Conservation (phyloP, 371 early-diverging fungal species). For the Lichtheimia corymbifera region DNA sequence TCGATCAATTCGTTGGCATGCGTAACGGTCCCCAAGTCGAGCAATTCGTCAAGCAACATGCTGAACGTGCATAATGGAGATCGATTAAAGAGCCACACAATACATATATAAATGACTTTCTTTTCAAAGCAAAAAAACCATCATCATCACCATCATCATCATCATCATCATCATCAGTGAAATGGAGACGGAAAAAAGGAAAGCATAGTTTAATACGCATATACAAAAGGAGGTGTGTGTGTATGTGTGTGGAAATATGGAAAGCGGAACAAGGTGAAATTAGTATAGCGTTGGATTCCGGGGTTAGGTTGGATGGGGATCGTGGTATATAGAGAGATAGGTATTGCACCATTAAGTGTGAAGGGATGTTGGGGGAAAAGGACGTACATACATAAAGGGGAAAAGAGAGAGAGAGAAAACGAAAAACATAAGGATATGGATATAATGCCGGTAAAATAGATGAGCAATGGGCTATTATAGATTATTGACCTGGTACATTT, state of each 20-base stretch:
- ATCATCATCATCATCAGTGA: neutral
- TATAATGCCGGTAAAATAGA: neutral
- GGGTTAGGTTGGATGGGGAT: neutral
- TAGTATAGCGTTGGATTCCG: too few relatives aligned
- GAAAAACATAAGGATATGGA: neutral
- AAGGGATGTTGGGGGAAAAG: neutral
- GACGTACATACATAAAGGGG: slow-evolving; percentile 10
- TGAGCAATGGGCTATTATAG: slow-evolving; percentile 7
- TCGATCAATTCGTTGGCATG: slow-evolving; percentile 71
- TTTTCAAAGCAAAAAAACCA: neutral
- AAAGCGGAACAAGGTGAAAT: too few relatives aligned
- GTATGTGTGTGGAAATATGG: neutral
- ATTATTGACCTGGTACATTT: slow-evolving; percentile 22
- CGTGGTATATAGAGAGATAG: slow-evolving; percentile 1
- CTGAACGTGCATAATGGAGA: slow-evolving; percentile 16
- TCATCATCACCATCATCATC: too few relatives aligned
- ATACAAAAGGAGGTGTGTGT: slow-evolving; percentile 7
- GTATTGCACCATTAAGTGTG: slow-evolving; percentile 6
- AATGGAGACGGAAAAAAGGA: slow-evolving; percentile 4
- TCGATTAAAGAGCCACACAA: neutral
- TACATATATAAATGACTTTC: neutral
- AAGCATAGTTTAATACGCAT: slow-evolving; percentile 8
- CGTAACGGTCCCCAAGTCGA: slow-evolving; percentile 44
- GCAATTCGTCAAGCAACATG: slow-evolving; percentile 62
- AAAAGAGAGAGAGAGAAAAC: neutral